phyloP scores from a whole-genome alignment of 2,329 filamentous ascomycete species.

The Fonsecaea nubica region DNA sequence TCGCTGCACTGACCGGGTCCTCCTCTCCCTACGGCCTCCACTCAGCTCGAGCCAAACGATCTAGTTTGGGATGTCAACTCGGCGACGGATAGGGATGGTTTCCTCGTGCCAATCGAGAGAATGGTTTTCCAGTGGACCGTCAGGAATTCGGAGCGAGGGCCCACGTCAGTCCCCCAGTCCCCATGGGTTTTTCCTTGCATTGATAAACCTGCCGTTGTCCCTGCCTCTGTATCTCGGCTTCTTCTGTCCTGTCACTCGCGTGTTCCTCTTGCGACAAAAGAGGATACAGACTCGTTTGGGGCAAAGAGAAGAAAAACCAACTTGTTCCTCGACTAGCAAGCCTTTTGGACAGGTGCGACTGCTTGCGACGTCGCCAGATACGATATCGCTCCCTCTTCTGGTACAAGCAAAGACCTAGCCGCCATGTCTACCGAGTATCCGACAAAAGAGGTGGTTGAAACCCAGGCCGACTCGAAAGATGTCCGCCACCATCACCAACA shows the following conservation, averaged over 20 bases:
- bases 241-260: background rate
- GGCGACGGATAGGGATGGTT: background rate
- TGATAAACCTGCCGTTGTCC: conserved; percentile 21
- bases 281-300: background rate
- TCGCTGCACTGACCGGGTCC: conserved; percentile 3
- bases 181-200: conserved; percentile 2
- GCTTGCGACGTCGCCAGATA: background rate
- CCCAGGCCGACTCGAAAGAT: conserved; percentile 19
- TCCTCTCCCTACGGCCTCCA: background rate
- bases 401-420: background rate
- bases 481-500: conserved; percentile 17
- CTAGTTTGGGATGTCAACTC: conserved; percentile 12
- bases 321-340: conserved; percentile 4
- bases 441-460: conserved; percentile 17
- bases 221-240: background rate
- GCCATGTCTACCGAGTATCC: conserved; percentile 24
- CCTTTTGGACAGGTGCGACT: background rate
- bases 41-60: background rate
- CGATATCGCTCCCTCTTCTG: background rate
- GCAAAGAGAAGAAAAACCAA: background rate
- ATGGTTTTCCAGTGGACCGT: conserved; percentile 1
- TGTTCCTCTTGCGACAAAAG: background rate
- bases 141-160: conserved; percentile 1
- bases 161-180: background rate
- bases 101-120: background rate